Base-by-base conservation (phyloP, 2,329 filamentous ascomycete species). In the Hymenoscyphus linearis region DNA sequence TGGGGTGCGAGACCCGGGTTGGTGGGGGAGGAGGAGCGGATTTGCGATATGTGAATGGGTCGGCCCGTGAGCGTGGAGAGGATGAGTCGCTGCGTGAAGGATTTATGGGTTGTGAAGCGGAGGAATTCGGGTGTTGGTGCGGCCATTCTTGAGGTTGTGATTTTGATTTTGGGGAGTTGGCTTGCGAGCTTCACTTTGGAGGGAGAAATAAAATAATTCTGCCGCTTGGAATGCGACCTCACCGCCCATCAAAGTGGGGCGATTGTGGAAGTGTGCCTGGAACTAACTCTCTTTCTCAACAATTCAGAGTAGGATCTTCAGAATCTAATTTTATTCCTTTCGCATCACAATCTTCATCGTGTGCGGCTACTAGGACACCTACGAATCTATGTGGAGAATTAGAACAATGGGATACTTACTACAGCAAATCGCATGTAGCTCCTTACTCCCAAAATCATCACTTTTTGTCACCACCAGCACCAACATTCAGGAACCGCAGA, bases 21-120 rank as follows among this genome's bases (percentile, higher is more conserved):
- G 47, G 91, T 93, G 54, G 89, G 87, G 50, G 91, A 96, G 16
- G 88, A 85, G 66, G 90, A 86, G 71, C 95, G 91, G 78, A 99
- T 98, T 76, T 95, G 89, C 58, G 93, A 95, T 74, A 99, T 93
- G 76, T 93, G 92, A 60, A 98, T 79, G 2, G 95, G 87, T 40
- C 89, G 86, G 68, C 95, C 95, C 65, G 93, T 96, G 64, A 99
- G 85, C 2, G 95, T 98, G 22, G 95, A 86, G 59, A 99, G 86
- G 52, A 96, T 85, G 52, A 99, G 86, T 58, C 95, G 90, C 69
- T 91, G 87, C 37, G 90, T 82, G 64, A 99, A 88, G 68, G 89
- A 86, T 69, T 88, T 87, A 75, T 96, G 92, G 69, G 90, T 88
- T 57, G 90, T 93, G 74, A 99, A 93, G 68, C 86, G 86, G 61